A percentile compares a stretch with the other conserved stretches of the same genome.
These are phyloP conservation scores for Lasiodiplodia sp. DNA, from an alignment of 2,329 filamentous ascomycete genomes.

Conservation along the genomic window DNA sequence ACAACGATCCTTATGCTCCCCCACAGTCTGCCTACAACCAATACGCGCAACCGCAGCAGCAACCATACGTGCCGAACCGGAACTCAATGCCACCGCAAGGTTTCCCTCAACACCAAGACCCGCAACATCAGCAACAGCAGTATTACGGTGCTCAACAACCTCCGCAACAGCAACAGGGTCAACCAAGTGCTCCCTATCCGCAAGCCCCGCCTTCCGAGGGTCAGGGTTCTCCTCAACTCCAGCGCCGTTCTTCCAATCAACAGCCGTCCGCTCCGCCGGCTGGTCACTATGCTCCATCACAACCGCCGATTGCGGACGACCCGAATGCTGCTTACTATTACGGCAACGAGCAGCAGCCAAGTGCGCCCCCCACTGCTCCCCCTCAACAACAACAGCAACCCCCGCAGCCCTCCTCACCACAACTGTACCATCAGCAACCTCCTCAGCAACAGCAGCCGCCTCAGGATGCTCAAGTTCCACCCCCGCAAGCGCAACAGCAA, in stretches of 20 bases:
- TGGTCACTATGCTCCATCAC: slow-evolving; percentile 42
- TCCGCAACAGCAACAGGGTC: slow-evolving; percentile 37
- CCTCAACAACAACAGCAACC: slow-evolving; percentile 32
- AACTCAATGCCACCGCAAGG: slow-evolving; percentile 39
- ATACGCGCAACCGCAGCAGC: slow-evolving; percentile 55
- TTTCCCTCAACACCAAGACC: slow-evolving; percentile 38
- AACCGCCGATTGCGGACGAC: slow-evolving; percentile 44
- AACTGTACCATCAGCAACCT: slow-evolving; percentile 33
- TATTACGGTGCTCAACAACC: slow-evolving; percentile 35
- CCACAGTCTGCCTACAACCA: slow-evolving; percentile 62
- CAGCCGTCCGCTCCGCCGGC: slow-evolving; percentile 44
- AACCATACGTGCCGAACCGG: slow-evolving; percentile 44
- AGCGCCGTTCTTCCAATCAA: slow-evolving; percentile 41
- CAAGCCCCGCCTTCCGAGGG: slow-evolving; percentile 37
- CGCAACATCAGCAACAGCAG: slow-evolving; percentile 42
- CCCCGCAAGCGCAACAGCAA: slow-evolving; percentile 29
- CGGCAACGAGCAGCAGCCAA: slow-evolving; percentile 27
- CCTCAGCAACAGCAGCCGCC: slow-evolving; percentile 36
- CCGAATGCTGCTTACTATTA: slow-evolving; percentile 38
- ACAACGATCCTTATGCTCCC: slow-evolving; percentile 58
- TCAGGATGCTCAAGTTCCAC: slow-evolving; percentile 31
- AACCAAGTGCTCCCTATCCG: slow-evolving; percentile 39
- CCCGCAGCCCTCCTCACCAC: slow-evolving; percentile 27
- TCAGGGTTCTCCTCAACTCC: slow-evolving; percentile 44
- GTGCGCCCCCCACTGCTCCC: slow-evolving; percentile 22